A percentile compares a stretch with the other conserved stretches of the same genome.
Conservation (phyloP, 805 yeast species). For the Cyberlindnera misumaiensis region DNA sequence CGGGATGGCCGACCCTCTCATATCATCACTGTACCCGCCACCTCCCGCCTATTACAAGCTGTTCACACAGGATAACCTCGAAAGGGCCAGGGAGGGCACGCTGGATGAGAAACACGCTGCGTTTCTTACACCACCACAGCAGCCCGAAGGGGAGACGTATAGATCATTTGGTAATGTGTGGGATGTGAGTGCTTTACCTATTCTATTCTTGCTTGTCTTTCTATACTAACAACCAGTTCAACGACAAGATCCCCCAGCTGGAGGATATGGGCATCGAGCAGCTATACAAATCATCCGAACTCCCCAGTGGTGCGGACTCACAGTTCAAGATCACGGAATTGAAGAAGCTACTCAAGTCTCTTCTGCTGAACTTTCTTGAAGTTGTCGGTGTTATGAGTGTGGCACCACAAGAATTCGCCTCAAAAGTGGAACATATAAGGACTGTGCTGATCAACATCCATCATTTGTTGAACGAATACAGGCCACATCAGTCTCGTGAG, state of each 20-base stretch:
- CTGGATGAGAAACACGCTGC: conserved; percentile 39
- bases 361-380: conserved; percentile 74
- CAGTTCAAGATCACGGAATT: conserved; percentile 58
- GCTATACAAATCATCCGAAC: conserved; percentile 39
- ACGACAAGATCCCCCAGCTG: conserved; percentile 70
- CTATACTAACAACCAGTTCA: conserved; percentile 16
- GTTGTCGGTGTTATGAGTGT: conserved; percentile 70
- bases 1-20: conserved; percentile 14
- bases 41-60: conserved; percentile 81
- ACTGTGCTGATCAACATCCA: conserved; percentile 82
- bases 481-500: conserved; percentile 94
- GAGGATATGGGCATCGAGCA: conserved; percentile 73
- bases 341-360: conserved; percentile 71
- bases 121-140: conserved; percentile 57
- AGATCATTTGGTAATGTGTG: conserved; percentile 88
- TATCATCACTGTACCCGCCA: conserved; percentile 83
- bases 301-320: conserved; percentile 30
- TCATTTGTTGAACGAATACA: conserved; percentile 82
- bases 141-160: conserved; percentile 60
- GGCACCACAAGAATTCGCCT: conserved; percentile 57
- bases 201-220: not conserved
- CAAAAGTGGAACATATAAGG: conserved; percentile 72
- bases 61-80: conserved; percentile 66
- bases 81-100: conserved; percentile 28
- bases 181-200: conserved; percentile 27